These are phyloP conservation scores for Debaryomyces castellii DNA, from an alignment of 805 yeast species.

Conservation along the genomic window DNA sequence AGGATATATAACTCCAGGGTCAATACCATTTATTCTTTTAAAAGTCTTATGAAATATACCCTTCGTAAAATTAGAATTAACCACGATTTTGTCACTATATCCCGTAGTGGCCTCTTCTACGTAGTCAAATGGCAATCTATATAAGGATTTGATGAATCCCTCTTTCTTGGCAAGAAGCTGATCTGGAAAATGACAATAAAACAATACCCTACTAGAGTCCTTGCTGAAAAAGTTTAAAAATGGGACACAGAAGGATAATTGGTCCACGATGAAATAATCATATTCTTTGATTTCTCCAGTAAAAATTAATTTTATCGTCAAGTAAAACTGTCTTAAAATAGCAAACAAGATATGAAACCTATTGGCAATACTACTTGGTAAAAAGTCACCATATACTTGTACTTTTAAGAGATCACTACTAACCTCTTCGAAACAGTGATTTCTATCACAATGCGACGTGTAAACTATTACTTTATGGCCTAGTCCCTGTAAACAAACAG, in stretches of 20 bases:
- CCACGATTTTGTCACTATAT: constrained; percentile 76
- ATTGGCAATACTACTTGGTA: constrained; percentile 71
- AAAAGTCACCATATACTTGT: constrained; percentile 74
- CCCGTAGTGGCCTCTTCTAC: constrained; percentile 80
- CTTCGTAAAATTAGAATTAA: constrained; percentile 84
- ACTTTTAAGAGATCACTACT: constrained; percentile 57
- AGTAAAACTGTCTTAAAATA: constrained; percentile 73
- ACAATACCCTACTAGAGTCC: constrained; percentile 54
- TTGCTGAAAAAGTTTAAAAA: constrained; percentile 49
- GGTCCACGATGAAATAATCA: constrained; percentile 85
- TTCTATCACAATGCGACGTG: constrained; percentile 87
- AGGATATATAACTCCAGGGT: constrained; percentile 67
- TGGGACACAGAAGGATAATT: constrained; percentile 82
- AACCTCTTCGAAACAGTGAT: constrained; percentile 91
- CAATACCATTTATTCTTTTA: constrained; percentile 27
- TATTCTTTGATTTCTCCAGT: constrained; percentile 47
- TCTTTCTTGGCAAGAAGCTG: constrained; percentile 64
- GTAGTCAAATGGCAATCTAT: constrained; percentile 81
- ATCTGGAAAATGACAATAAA: constrained; percentile 97
- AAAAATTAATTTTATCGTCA: constrained; percentile 48
- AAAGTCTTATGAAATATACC: constrained; percentile 68
- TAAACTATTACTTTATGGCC: constrained; percentile 66
- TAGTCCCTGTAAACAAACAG: constrained; percentile 72
- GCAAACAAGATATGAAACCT: constrained; percentile 80
- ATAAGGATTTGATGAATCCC: constrained; percentile 55